phyloP scores from a whole-genome alignment of 495 filamentous ascomycete genomes.

The Penicillium roqueforti region DNA sequence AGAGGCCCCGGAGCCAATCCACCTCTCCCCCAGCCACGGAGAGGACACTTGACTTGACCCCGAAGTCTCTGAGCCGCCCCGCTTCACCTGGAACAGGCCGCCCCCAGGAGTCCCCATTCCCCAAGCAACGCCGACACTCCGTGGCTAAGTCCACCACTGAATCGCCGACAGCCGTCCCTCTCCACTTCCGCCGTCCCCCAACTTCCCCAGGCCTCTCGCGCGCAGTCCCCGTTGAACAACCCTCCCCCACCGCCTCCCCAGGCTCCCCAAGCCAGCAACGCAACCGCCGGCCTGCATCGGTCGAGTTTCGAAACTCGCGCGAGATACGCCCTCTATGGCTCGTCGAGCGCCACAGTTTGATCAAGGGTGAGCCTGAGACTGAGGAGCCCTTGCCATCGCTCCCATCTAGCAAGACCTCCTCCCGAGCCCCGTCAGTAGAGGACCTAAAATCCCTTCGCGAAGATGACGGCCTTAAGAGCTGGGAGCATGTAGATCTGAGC shows the following conservation, averaged over 20 bases:
- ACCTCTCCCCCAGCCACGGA: constrained; percentile 32
- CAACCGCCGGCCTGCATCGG: constrained; percentile 40
- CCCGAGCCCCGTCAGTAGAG: constrained; percentile 41
- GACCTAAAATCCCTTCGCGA: constrained; percentile 32
- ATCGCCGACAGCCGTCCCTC: constrained; percentile 48
- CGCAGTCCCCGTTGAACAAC: constrained; percentile 30
- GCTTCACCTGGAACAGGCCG: constrained; percentile 29
- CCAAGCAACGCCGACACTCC: constrained; percentile 29
- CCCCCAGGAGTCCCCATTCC: constrained; percentile 11
- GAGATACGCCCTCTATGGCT: constrained; percentile 50
- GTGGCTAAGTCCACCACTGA: constrained; percentile 30
- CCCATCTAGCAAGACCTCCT: constrained; percentile 48
- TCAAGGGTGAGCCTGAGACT: constrained; percentile 34
- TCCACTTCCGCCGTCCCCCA: constrained; percentile 47
- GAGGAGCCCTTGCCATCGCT: constrained; percentile 46
- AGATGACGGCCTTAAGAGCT: constrained; percentile 27
- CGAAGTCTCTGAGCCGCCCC: constrained; percentile 37
- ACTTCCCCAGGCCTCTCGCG: constrained; percentile 36
- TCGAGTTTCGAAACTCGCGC: constrained; percentile 44
- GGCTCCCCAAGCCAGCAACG: constrained; percentile 34
- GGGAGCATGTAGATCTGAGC: constrained; percentile 31
- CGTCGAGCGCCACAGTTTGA: constrained; percentile 43
- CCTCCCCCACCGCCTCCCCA: constrained; percentile 21
- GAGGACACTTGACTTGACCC: constrained; percentile 30
- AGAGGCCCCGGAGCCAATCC: constrained; percentile 38